Conservation (phyloP, 2,329 filamentous ascomycete species). For the Claviceps spartinae region DNA sequence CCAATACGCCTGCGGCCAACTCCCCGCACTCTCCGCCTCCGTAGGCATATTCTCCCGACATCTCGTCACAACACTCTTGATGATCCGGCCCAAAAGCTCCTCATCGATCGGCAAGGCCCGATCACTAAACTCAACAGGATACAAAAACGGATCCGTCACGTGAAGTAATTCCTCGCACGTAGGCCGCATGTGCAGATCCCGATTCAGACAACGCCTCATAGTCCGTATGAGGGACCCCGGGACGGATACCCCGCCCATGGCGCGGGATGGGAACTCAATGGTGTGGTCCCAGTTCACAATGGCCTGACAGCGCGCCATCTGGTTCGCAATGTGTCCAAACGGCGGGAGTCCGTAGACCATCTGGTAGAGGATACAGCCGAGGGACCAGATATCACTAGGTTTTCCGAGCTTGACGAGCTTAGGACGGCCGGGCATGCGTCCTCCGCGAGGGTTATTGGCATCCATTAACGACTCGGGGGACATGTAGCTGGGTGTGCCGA, state of each 20-base stretch:
- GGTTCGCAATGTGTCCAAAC: conserved; percentile 83
- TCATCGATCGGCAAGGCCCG: conserved; percentile 46
- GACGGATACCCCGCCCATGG: conserved; percentile 50
- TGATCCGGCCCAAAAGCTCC: conserved; percentile 46
- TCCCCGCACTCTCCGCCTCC: conserved; percentile 38
- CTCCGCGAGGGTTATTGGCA: conserved; percentile 51
- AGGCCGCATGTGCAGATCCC: conserved; percentile 48
- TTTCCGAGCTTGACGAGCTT: conserved; percentile 95
- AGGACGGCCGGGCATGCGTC: conserved; percentile 28
- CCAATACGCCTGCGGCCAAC: conserved; percentile 51
- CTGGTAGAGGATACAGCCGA: conserved; percentile 94
- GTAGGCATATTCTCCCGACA: conserved; percentile 45
- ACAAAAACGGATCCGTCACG: conserved; percentile 47
- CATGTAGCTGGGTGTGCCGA: conserved; percentile 98
- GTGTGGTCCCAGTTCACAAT: conserved; percentile 67
- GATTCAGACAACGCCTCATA: conserved; percentile 47
- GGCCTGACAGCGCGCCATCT: conserved; percentile 72
- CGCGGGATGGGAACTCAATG: conserved; percentile 59
- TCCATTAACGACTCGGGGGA: conserved; percentile 88
- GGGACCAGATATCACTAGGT: conserved; percentile 87
- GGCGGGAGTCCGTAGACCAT: conserved; percentile 97
- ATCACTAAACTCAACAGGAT: conserved; percentile 43
- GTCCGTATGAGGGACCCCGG: conserved; percentile 46
- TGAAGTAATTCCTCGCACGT: conserved; percentile 50
- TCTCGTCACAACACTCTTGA: conserved; percentile 47